Conservation (phyloP, 495 filamentous ascomycete species). For the Pyronema omphalodes region DNA sequence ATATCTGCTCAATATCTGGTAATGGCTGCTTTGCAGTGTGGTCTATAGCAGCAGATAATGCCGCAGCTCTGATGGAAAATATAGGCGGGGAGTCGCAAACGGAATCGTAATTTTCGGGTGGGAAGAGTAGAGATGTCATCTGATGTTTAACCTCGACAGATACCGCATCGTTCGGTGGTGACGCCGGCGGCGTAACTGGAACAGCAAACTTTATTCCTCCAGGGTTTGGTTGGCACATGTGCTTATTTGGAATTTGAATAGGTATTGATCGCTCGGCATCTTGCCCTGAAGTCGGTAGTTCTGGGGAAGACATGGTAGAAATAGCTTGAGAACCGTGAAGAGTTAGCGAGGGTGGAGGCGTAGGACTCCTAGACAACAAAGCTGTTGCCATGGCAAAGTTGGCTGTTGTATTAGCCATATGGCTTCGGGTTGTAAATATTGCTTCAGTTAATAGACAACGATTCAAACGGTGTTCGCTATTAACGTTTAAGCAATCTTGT, state of each 20-base stretch:
- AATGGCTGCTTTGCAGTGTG: slow-evolving; percentile 56
- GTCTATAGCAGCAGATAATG: slow-evolving; percentile 52
- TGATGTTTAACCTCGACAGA: slow-evolving; percentile 14
- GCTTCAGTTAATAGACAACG: too few relatives aligned
- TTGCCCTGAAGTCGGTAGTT: not conserved
- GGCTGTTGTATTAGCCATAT: too few relatives aligned
- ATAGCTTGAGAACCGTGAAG: slow-evolving; percentile 26
- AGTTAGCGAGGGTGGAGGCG: not conserved
- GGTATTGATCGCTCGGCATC: slow-evolving; percentile 23
- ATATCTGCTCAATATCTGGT: slow-evolving; percentile 65
- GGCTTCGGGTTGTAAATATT: too few relatives aligned
- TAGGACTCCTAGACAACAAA: slow-evolving; percentile 1
- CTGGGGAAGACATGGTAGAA: slow-evolving; percentile 26
- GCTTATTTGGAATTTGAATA: slow-evolving; percentile 67
- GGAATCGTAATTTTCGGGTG: slow-evolving; percentile 44
- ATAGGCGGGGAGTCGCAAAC: slow-evolving; percentile 42
- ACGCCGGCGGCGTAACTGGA: slow-evolving; percentile 48
- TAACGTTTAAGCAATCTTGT: too few relatives aligned
- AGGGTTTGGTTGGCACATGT: slow-evolving; percentile 67
- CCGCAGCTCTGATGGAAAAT: slow-evolving; percentile 51
- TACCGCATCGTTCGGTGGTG: slow-evolving; percentile 31
- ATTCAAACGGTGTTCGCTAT: too few relatives aligned
- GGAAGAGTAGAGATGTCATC: slow-evolving; percentile 53
- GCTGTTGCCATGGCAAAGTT: slow-evolving; percentile 25
- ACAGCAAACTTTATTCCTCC: slow-evolving; percentile 45